Evolutionary conservation across 176 grass and related monocot genomes (phyloP).

Genomic region (Triticum turgidum): DNA sequence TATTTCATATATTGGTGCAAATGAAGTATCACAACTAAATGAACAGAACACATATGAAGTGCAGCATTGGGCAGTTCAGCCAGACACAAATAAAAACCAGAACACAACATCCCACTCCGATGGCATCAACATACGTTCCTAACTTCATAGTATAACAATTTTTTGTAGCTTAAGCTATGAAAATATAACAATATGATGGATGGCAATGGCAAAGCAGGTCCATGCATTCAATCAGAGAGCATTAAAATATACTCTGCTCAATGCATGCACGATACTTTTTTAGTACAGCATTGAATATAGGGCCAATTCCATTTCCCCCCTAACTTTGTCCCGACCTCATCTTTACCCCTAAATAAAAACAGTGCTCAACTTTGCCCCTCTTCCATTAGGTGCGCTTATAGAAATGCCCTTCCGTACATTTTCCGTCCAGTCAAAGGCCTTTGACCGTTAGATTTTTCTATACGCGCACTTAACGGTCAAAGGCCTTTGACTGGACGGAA

Average conservation of each 20-base stretch:
- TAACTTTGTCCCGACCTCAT: no score
- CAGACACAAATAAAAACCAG: background rate
- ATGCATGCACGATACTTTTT: background rate
- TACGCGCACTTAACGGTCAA: no score
- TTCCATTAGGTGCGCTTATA: no score
- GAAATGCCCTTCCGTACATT: no score
- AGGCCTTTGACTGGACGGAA: no score
- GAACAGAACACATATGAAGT: background rate
- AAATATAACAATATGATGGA: background rate
- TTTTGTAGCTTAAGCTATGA: background rate
- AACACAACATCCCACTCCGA: background rate
- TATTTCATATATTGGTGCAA: background rate
- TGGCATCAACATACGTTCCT: background rate
- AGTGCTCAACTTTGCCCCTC: no score
- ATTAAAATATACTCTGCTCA: background rate
- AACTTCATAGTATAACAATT: background rate
- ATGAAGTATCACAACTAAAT: background rate
- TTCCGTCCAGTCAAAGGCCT: no score
- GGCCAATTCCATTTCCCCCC: no score
- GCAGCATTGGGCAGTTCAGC: background rate
- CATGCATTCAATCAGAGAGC: background rate
- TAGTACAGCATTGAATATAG: background rate
- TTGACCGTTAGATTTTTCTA: no score
- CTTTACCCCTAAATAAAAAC: no score
- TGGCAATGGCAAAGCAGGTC: background rate